Base-by-base conservation (phyloP, 768 basidiomycete species). In the Collybia mongolica region DNA sequence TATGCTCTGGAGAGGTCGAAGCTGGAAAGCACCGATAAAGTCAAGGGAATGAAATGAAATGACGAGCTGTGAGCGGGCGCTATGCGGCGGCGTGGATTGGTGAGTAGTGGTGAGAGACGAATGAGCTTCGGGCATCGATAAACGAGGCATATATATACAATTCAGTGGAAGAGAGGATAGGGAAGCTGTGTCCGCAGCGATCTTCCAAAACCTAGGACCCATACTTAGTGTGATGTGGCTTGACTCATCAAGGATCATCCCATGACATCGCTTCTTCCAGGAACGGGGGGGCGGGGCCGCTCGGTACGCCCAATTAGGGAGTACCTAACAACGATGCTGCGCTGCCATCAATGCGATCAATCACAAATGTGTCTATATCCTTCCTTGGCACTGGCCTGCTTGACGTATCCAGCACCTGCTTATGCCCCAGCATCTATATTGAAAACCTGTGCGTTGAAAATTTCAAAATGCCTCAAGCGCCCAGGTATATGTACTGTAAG, bases 171-270 rank as follows among this genome's bases (percentile, higher is more conserved):
- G 26, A n/a, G 41, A 23, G 14, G 12, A 18, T 20, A 45, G 18
- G 28, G 6, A 18, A 46, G 40, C 40, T 41, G 40, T 41, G 40
- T 15, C 40, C 40, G n/a, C 40, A 46, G 28, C 4, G 36, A 32
- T 37, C 44, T 46, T 46, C 44, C 28, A 46, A 46, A 46, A 32
- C 44, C 44, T 35, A 17, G 20, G n/a, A 46, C 37, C 22, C 19
- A 4, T 22, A 28, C 26, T 32, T 9, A 32, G 32, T 9, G 32
- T 32, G 32, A 32, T 9, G 7, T 3, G 11, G 2, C 7, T 14
- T 32, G 32, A 32, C 17, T 15, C 14, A 23, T 42, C 22, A 23
- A 9, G 2, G 18, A 23, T 15, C 20, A 19, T 9, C 14, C 6
- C 1, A 5, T 42, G 41, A 42, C 20, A 32, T 9, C 32, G 32